phyloP scores from a whole-genome alignment of 345 rosid species.

The Citrus hindsii region DNA sequence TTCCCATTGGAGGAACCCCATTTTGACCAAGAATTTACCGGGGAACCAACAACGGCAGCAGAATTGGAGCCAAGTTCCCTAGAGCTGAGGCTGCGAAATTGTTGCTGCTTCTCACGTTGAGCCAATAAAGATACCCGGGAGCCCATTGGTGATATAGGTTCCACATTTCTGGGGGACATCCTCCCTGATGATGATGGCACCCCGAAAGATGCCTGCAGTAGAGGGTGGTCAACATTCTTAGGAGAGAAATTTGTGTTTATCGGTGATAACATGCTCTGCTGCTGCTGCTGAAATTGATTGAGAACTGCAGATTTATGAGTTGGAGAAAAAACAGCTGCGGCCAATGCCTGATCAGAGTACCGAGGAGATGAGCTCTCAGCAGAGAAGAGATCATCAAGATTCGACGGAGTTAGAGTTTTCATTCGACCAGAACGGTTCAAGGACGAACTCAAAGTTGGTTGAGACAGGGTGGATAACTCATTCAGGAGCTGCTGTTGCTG shows the following conservation, averaged over 20 bases:
- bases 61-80: conserved; percentile 59
- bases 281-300: conserved; percentile 67
- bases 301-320: conserved; percentile 54
- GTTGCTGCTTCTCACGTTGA: conserved; percentile 66
- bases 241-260: conserved; percentile 62
- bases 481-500: conserved; percentile 66
- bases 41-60: conserved; percentile 51
- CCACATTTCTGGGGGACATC: conserved; percentile 82
- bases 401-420: conserved; percentile 75
- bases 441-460: conserved; percentile 43
- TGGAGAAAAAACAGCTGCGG: conserved; percentile 58
- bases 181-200: conserved; percentile 62
- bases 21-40: conserved; percentile 62
- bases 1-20: conserved; percentile 88
- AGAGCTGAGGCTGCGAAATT: conserved; percentile 65
- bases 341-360: conserved; percentile 46
- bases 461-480: conserved; percentile 53
- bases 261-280: conserved; percentile 74
- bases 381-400: conserved; percentile 67
- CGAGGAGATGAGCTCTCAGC: conserved; percentile 65
- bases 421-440: conserved; percentile 66
- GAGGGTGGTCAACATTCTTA: conserved; percentile 57
- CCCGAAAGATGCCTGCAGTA: conserved; percentile 47
- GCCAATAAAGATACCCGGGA: conserved; percentile 64
- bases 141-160: conserved; percentile 75